Evolutionary conservation across 2,329 filamentous ascomycete species (phyloP), one percentile per base, ranked within the genome.

Genomic region (Sphaerulina musiva): DNA sequence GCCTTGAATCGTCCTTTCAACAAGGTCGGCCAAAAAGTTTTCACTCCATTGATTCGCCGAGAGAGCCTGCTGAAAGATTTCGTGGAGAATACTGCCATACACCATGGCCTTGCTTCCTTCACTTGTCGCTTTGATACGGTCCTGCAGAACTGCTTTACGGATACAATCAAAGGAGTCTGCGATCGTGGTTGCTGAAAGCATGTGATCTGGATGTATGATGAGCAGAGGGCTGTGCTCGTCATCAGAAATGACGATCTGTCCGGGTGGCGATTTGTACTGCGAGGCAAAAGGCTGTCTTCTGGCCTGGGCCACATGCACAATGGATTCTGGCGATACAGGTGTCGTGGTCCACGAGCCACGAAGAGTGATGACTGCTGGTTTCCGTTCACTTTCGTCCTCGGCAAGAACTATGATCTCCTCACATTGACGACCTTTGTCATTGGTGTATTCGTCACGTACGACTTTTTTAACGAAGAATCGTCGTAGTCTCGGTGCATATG

Each of bases 111-210:
- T 81, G 43, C 84, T 88, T 2, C 88, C 80, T 60, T 89, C 87
- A 64, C 85, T 86, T 0, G 90, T 92, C 7, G 89, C 89, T 71
- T 97, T 97, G 64, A 98, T 86, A 32, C 93, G 85, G 69, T 98
- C 92, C 70, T 97, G 91, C 26, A 98, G 80, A 1, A 97, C 92
- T 31, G 93, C 90, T 59, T 92, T 86, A 14, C 93, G 86, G 68
- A 87, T 85, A 68, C 93, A 98, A 23, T 84, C 85, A 68, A 97
- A 95, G 0, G 93, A 95, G 70, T 98, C 93, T n/a, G 90, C 91
- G 42, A 98, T 87, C 4, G 95, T 89, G 0, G 93, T 97, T 2
- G 93, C 87, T 2, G 93, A 97, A 50, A 98, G 86, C 34, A 98
- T 80, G 72, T 97, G 91, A 66, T 98, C 93, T 0, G 93, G 93